Evolutionary conservation across 164 flowering plant species (phyloP).

Genomic region (Dillenia suffruticosa): DNA sequence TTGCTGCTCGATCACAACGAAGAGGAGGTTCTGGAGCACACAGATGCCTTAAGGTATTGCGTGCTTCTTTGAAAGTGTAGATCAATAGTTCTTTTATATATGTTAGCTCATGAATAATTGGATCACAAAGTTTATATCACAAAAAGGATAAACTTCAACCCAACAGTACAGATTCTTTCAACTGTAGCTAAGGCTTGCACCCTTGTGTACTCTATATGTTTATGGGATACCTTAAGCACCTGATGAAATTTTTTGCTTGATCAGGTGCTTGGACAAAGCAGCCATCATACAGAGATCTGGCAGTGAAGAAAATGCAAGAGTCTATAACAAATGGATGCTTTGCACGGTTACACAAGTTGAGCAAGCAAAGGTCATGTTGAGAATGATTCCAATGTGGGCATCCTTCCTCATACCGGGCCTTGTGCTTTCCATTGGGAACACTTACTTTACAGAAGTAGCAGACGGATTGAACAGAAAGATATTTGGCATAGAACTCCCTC

Average conservation of each 20-base stretch:
- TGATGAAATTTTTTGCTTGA: background rate
- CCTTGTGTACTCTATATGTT: too few relatives aligned
- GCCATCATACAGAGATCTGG: conserved; percentile 4
- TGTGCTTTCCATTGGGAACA: conserved; percentile 5
- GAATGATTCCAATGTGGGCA: conserved; percentile 12
- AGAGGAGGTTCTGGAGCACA: too few relatives aligned
- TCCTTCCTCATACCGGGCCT: conserved; percentile 13
- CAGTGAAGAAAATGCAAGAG: background rate
- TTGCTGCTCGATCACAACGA: too few relatives aligned
- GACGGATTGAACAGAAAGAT: conserved; percentile 8
- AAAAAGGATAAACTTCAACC: too few relatives aligned
- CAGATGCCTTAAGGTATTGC: too few relatives aligned
- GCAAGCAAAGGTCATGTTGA: conserved; percentile 6
- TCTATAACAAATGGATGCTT: conserved; percentile 7
- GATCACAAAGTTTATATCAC: too few relatives aligned
- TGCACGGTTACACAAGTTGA: conserved; percentile 15
- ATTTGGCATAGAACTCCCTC: background rate
- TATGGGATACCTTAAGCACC: too few relatives aligned
- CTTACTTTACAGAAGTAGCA: conserved; percentile 15
- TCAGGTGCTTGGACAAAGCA: conserved; percentile 18
- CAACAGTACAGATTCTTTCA: too few relatives aligned
- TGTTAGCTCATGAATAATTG: too few relatives aligned
- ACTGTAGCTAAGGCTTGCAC: too few relatives aligned
- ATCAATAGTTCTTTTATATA: too few relatives aligned
- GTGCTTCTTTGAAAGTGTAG: too few relatives aligned